Conservation (phyloP, 495 filamentous ascomycete species). For the Xylaria flabelliformis region DNA sequence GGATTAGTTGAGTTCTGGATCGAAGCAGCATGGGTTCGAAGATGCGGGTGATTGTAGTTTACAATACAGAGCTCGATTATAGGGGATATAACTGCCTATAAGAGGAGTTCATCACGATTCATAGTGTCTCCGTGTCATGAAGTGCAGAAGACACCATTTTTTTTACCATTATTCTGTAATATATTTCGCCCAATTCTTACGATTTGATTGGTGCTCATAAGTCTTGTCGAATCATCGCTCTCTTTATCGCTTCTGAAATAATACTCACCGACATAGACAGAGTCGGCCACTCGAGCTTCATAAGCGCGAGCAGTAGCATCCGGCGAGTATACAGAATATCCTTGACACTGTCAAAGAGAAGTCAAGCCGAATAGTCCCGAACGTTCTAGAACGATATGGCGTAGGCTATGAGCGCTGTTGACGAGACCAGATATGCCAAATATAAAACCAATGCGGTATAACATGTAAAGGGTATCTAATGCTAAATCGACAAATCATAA, state of each 20-base stretch:
- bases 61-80: background rate
- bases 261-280: too few relatives aligned
- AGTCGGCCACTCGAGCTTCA: too few relatives aligned
- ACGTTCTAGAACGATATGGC: background rate
- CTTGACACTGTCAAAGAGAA: background rate
- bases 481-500: conserved; percentile 18
- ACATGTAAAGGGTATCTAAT: conserved; percentile 16
- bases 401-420: background rate
- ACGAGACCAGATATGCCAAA: background rate
- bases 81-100: background rate
- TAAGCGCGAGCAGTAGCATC: too few relatives aligned
- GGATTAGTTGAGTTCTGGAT: background rate
- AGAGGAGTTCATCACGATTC: background rate
- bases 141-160: background rate
- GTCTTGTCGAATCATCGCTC: background rate
- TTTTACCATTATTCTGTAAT: background rate
- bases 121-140: background rate
- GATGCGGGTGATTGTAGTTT: background rate
- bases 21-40: background rate
- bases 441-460: too few relatives aligned
- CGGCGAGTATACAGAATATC: background rate
- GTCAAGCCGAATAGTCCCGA: background rate
- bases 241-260: too few relatives aligned
- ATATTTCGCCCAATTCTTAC: background rate
- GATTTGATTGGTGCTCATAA: background rate